Percentiles rank a stretch among this genome's conserved stretches.
phyloP scores from a whole-genome alignment of 2,329 filamentous ascomycete species.

The Neofusicoccum laricinum region DNA sequence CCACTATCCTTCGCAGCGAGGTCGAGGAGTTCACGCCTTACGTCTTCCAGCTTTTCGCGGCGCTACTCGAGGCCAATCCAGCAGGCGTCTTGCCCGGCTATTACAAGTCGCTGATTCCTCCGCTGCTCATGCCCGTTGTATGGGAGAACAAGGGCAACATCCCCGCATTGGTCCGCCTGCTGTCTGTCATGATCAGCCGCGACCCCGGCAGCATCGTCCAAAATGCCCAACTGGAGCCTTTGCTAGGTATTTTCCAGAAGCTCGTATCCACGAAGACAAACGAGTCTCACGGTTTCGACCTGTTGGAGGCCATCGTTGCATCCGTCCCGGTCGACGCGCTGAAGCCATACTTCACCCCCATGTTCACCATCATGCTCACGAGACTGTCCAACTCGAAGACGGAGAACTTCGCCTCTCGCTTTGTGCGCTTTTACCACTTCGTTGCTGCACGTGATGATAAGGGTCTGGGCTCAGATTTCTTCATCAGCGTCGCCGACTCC shows the following conservation, averaged over 20 bases:
- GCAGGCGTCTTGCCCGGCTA: conserved; percentile 73
- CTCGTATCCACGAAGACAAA: conserved; percentile 78
- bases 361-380: conserved; percentile 79
- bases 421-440: conserved; percentile 93
- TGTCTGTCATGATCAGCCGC: conserved; percentile 79
- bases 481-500: conserved; percentile 78
- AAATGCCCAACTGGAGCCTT: conserved; percentile 78
- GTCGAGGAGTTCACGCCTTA: conserved; percentile 95
- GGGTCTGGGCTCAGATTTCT: conserved; percentile 89
- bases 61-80: conserved; percentile 82
- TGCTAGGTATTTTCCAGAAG: conserved; percentile 95
- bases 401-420: conserved; percentile 80
- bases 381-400: conserved; percentile 69
- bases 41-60: conserved; percentile 91
- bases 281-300: conserved; percentile 82
- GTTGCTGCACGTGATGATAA: conserved; percentile 75
- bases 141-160: conserved; percentile 95
- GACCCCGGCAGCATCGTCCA: conserved; percentile 69
- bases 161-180: conserved; percentile 80
- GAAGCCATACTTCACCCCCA: conserved; percentile 73
- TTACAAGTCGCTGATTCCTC: conserved; percentile 74
- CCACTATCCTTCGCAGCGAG: conserved; percentile 73
- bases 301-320: conserved; percentile 76
- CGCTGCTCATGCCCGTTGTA: conserved; percentile 74
- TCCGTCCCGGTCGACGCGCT: conserved; percentile 72